Percentiles rank a stretch among this genome's conserved stretches.
Evolutionary conservation across 345 rosid genomes (phyloP).

Genomic region (Eucalyptus paniculata): DNA sequence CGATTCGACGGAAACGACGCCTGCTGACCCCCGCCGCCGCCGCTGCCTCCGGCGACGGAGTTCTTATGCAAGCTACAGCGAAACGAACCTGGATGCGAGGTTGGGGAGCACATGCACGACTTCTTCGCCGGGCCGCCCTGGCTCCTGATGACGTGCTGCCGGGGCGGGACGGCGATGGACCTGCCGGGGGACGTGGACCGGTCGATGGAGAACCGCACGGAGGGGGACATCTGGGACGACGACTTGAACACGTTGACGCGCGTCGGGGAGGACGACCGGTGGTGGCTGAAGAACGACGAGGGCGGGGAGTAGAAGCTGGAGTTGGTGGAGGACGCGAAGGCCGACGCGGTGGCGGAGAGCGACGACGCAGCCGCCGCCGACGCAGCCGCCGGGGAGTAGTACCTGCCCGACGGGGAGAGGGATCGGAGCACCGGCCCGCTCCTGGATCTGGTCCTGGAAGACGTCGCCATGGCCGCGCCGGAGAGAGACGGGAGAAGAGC

Average conservation of each 20-base stretch:
- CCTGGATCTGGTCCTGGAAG: background rate
- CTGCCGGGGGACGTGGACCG: slow-evolving; percentile 38
- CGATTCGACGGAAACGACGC: slow-evolving; percentile 23
- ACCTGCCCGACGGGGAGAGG: slow-evolving; percentile 20
- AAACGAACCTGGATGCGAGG: slow-evolving; percentile 79
- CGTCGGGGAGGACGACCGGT: slow-evolving; percentile 56
- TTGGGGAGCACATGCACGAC: slow-evolving; percentile 85
- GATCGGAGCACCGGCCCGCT: background rate
- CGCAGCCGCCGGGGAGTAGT: background rate
- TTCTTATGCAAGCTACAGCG: slow-evolving; percentile 67
- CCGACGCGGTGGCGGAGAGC: slow-evolving; percentile 24
- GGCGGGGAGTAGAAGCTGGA: slow-evolving; percentile 1
- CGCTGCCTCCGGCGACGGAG: background rate
- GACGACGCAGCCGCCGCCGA: slow-evolving; percentile 17
- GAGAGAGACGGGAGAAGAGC: background rate
- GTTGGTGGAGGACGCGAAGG: slow-evolving; percentile 21
- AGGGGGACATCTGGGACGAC: slow-evolving; percentile 6
- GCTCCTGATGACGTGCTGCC: background rate
- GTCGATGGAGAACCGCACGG: slow-evolving; percentile 54
- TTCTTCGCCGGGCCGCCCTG: slow-evolving; percentile 18
- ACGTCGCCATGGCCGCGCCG: background rate
- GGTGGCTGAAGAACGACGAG: slow-evolving; percentile 6
- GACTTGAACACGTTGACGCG: slow-evolving; percentile 43
- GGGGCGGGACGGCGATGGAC: slow-evolving; percentile 26
- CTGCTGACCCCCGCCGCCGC: slow-evolving; percentile 3